A percentile compares a stretch with the other conserved stretches of the same genome.
Conservation (phyloP, 2,329 filamentous ascomycete genomes). For the Cercospora nicotianae region DNA sequence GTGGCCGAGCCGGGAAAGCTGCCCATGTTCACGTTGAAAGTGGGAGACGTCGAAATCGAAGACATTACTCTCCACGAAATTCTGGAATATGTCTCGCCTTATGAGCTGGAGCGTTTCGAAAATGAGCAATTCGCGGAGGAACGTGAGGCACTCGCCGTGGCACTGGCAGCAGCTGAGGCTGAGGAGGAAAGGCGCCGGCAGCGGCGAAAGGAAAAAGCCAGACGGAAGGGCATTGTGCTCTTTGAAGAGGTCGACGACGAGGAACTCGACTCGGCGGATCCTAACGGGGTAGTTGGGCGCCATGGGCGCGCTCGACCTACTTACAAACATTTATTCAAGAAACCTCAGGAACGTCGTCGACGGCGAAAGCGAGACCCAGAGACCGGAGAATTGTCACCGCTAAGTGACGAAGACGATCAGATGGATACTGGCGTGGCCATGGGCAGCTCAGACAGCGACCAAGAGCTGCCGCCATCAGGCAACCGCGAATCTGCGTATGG, state of each 20-base stretch:
- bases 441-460: slow-evolving; percentile 20
- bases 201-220: slow-evolving; percentile 21
- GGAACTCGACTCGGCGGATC: slow-evolving; percentile 16
- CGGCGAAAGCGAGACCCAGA: slow-evolving; percentile 34
- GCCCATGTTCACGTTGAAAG: slow-evolving; percentile 31
- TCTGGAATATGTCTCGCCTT: slow-evolving; percentile 38
- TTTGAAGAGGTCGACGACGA: slow-evolving; percentile 20
- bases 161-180: slow-evolving; percentile 25
- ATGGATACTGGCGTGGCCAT: background rate
- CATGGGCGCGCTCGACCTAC: slow-evolving; percentile 37
- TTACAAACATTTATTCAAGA: slow-evolving; percentile 35
- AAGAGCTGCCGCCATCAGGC: background rate
- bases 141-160: slow-evolving; percentile 25
- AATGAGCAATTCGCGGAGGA: slow-evolving; percentile 36
- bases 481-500: background rate
- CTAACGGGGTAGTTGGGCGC: slow-evolving; percentile 19
- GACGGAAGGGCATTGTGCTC: slow-evolving; percentile 25
- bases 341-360: slow-evolving; percentile 19
- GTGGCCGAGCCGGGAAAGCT: slow-evolving; percentile 22
- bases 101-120: slow-evolving; percentile 39
- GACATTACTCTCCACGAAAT: slow-evolving; percentile 36
- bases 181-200: slow-evolving; percentile 25
- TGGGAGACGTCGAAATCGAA: slow-evolving; percentile 31
- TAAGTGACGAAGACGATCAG: slow-evolving; percentile 29
- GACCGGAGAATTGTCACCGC: slow-evolving; percentile 35